Evolutionary conservation across 352 stramenopile genomes (phyloP).

Genomic region (Pythium myriotylum): DNA sequence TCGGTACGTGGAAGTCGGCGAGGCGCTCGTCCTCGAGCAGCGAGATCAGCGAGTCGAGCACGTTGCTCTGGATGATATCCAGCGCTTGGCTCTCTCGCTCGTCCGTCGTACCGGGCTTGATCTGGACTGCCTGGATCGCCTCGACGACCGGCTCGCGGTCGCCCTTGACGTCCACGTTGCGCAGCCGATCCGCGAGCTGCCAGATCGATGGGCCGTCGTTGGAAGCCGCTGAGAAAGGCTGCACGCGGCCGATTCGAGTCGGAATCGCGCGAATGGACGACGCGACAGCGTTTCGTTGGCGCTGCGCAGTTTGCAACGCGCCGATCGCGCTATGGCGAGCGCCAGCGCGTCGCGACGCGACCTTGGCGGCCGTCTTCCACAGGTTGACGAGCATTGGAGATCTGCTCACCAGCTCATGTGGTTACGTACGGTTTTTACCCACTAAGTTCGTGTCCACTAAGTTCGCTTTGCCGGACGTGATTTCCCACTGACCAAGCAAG

Average conservation of each 20-base stretch:
- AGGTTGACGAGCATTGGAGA: conserved; percentile 25
- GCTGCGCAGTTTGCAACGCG: neutral
- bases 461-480: too few species aligned
- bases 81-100: conserved; percentile 46
- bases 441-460: conserved; percentile 3
- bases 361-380: conserved; percentile 20
- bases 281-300: neutral
- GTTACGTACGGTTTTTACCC: conserved; percentile 15
- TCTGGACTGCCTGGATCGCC: conserved; percentile 21
- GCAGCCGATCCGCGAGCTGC: conserved; percentile 24
- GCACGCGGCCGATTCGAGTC: conserved; percentile 17
- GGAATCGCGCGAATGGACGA: neutral
- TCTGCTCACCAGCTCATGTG: neutral
- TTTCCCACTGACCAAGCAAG: too few species aligned
- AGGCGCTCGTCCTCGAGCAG: conserved; percentile 58
- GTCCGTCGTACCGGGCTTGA: conserved; percentile 21
- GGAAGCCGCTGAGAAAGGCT: neutral
- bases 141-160: conserved; percentile 18
- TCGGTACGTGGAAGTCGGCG: conserved; percentile 57
- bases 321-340: neutral
- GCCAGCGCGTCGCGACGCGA: conserved; percentile 1
- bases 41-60: conserved; percentile 42
- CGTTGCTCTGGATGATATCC: conserved; percentile 60
- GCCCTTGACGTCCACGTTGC: conserved; percentile 20
- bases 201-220: conserved; percentile 17